Conservation (phyloP, 2,329 filamentous ascomycete genomes). For the Metarhizium album region DNA sequence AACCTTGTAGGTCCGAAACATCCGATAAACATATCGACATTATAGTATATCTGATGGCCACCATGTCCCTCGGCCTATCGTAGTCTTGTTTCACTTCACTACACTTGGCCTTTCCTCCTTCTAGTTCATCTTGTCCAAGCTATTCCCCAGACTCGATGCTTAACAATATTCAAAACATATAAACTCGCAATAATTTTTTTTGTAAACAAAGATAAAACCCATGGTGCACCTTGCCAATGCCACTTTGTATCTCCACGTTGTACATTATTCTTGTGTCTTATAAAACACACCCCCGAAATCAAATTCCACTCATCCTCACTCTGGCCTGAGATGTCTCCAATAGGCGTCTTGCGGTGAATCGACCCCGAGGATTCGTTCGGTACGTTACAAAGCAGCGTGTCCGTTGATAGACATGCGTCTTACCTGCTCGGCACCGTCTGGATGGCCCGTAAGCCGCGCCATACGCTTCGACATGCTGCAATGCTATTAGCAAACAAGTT, state of each 20-base stretch:
- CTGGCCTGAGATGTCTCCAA: not conserved
- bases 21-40: too few relatives aligned
- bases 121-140: not conserved
- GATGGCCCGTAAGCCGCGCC: constrained; percentile 29
- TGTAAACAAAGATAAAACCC: not conserved
- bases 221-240: not conserved
- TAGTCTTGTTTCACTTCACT: not conserved
- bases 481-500: not conserved
- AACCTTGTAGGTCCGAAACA: too few relatives aligned
- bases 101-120: not conserved
- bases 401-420: constrained; percentile 16
- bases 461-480: constrained; percentile 55
- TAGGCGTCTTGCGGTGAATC: not conserved
- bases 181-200: not conserved
- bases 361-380: not conserved
- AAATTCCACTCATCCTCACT: not conserved
- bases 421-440: constrained; percentile 16
- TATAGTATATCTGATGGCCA: not conserved
- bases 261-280: not conserved
- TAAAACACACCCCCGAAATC: not conserved
- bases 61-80: not conserved
- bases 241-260: not conserved
- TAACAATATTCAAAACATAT: not conserved
- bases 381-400: not conserved
- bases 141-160: not conserved